Conservation (phyloP, 345 rosid species). For the Brassica incana region DNA sequence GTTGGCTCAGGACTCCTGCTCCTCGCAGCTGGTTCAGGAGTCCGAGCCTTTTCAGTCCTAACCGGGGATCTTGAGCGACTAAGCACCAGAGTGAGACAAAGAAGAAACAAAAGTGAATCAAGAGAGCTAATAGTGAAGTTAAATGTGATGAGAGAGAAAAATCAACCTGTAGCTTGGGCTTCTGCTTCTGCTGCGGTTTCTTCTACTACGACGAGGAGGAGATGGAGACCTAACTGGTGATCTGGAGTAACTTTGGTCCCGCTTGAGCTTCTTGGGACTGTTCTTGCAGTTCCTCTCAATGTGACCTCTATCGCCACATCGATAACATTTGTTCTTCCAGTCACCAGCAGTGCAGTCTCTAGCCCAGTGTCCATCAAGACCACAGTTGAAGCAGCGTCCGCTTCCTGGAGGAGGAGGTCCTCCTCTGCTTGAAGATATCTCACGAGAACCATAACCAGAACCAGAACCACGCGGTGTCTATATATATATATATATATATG, state of each 20-base stretch:
- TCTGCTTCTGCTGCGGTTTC: conserved; percentile 54
- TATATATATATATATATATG: background rate
- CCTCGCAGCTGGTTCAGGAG: conserved; percentile 44
- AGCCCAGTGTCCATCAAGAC: conserved; percentile 94
- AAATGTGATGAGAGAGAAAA: background rate
- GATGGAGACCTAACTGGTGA: conserved; percentile 53
- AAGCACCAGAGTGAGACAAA: background rate
- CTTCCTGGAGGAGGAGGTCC: conserved; percentile 86
- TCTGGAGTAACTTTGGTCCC: conserved; percentile 58
- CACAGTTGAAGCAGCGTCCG: conserved; percentile 89
- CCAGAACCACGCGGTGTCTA: conserved; percentile 66
- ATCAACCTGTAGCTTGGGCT: conserved; percentile 69
- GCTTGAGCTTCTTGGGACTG: conserved; percentile 75
- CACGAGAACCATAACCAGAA: conserved; percentile 50
- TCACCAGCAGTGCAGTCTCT: conserved; percentile 93
- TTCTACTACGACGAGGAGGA: conserved; percentile 63
- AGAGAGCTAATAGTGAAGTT: background rate
- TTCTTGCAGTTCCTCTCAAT: conserved; percentile 86
- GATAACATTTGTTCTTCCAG: conserved; percentile 91
- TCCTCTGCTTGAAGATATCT: conserved; percentile 62
- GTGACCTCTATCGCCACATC: conserved; percentile 91
- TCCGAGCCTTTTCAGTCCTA: conserved; percentile 50
- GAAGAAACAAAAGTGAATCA: background rate
- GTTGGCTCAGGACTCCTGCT: conserved; percentile 41
- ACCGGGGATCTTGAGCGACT: conserved; percentile 72